Evolutionary conservation across 371 early-diverging fungal species (phyloP), one percentile per base, ranked within the genome.

Genomic region (Apophysomyces sp.): DNA sequence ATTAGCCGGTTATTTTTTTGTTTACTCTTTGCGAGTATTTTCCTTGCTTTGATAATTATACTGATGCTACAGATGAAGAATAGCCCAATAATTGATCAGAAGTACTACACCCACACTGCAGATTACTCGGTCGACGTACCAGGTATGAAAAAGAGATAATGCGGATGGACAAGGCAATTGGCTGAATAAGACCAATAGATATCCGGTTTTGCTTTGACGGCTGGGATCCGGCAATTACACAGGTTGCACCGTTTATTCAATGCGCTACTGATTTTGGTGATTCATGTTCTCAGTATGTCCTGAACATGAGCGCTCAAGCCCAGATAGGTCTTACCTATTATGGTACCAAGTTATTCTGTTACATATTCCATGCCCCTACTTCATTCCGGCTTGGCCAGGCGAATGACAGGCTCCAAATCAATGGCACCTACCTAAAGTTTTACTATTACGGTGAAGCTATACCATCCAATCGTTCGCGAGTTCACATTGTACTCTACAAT

Each of bases 201-300:
- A 69, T 76, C 21, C 65, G 76, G 4, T 68, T 76, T 24, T 76
- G 76, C 26, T 69, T 76, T 58, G 72, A 69, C 32, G 73, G 72
- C 32, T 76, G 71, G 66, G 11, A 26, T 3, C 51, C 49, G 18
- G 60, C 40, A 2, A 30, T 57, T 13, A 60, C 40, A 4, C 55
- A 51, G 11, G 28, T 31, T 1, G 21, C 56, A 18, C 63, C 60
- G 3, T 63, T 36, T 30, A 16, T 72, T 3, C 69, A 72, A 55
- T 72, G 75, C 16, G 52, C 69, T 0, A 71, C 75, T 0, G 67
- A 74, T 39, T 71, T 59, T 67, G 75, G 72, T 24, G 65, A 62
- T 13, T 39, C 72, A 18, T 74, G 75, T 32, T 57, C 41, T 12
- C 56, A 66, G 0, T 66, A 69, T 26, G 27, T 74, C 8, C 34